These are phyloP conservation scores for Geum urbanum DNA, from an alignment of 306 rosid species.

Conservation along the genomic window DNA sequence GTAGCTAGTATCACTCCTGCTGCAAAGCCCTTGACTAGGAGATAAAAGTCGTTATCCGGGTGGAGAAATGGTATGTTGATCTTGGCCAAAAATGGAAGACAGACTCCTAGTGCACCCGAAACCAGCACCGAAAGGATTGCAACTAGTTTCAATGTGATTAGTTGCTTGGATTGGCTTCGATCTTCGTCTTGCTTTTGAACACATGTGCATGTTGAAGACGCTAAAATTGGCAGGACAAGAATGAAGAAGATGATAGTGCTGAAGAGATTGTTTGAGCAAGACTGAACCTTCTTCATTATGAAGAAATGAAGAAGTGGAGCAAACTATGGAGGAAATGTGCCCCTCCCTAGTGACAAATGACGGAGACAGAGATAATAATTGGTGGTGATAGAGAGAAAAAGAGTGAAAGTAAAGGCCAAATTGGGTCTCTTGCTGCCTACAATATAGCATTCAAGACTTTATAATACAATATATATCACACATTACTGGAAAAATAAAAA, in stretches of 20 bases:
- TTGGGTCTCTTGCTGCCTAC: too few relatives aligned
- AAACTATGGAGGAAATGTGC: too few relatives aligned
- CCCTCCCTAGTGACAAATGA: too few relatives aligned
- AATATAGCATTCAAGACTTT: too few relatives aligned
- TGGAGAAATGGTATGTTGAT: slow-evolving; percentile 16
- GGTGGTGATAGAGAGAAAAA: too few relatives aligned
- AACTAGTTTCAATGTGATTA: slow-evolving; percentile 32
- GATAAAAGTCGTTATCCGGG: slow-evolving; percentile 35
- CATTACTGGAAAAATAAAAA: background rate
- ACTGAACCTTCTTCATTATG: background rate
- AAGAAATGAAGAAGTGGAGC: background rate
- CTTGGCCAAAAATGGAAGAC: slow-evolving; percentile 37
- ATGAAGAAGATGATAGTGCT: background rate
- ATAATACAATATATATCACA: background rate
- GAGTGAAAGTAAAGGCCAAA: too few relatives aligned
- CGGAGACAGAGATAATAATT: too few relatives aligned
- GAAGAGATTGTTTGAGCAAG: background rate
- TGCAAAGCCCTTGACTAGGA: slow-evolving; percentile 46
- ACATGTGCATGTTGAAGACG: slow-evolving; percentile 31
- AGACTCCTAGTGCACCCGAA: slow-evolving; percentile 41
- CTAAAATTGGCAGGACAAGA: slow-evolving; percentile 22
- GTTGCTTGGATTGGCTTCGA: slow-evolving; percentile 25
- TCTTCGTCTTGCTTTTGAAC: slow-evolving; percentile 13
- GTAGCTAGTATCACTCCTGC: slow-evolving; percentile 62
- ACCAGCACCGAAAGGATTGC: slow-evolving; percentile 36